Base-by-base conservation (phyloP, 1,284 basidiomycete species). In the Malassezia vespertilionis region DNA sequence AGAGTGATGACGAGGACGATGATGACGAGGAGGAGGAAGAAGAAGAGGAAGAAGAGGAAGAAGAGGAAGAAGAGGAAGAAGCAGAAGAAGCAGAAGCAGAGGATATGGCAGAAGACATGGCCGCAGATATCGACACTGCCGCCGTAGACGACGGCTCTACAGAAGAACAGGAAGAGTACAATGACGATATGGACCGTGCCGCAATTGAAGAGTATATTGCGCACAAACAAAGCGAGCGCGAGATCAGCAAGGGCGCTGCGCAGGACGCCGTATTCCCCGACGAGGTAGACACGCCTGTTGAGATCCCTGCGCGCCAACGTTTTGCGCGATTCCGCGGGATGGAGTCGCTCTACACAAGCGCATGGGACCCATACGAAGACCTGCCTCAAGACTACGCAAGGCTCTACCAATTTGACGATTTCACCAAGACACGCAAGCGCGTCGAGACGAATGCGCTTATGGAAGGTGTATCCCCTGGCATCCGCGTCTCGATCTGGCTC, bases 341-440 rank as follows among this genome's bases (percentile, higher is more conserved):
- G 71, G 82, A 82, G 44, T 88, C 84, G 11, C 86, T 97, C 77
- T 78, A 91, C 30, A 96, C 93, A 2, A 88, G 84, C 61, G 84
- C 85, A 17, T 99, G 91, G 91, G 91, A 97, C 71, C 82, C 91
- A 6, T 96, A 87, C 62, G 91, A 97, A 73, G 91, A 93, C 61
- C 76, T 99, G 15, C 93, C 91, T 4, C 73, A 82, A 43, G 90
- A 97, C 65, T 97, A 97, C 65, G 88, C 83, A 0, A 78, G 84
- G 33, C 91, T 96, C 58, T 99, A 96, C 74, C 86, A 91, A 72
- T 96, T 97, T 65, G 89, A 95, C 72, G 86, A 91, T 65, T 96
- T 84, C 74, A 83, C 81, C 65, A 79, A 83, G 20, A 96, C 88
- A 2, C 82, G 86, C 58, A 78, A 84, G 34, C 77, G 79, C 27